Conservation (phyloP, 352 stramenopile species). For the Phytophthora constricta region DNA sequence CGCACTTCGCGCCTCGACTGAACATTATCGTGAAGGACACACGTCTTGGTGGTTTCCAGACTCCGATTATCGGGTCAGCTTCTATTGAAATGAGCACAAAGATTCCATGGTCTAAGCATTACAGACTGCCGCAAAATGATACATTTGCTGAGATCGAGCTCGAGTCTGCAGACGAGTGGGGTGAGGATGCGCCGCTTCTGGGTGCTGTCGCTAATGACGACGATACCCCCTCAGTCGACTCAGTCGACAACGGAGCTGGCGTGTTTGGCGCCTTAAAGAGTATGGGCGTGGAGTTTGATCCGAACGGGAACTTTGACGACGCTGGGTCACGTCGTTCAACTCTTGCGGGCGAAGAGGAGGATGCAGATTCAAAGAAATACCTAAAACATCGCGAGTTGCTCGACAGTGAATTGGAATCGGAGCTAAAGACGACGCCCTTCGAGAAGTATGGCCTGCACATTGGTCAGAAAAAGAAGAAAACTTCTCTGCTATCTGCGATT, state of each 20-base stretch:
- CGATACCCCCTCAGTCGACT: constrained; percentile 41
- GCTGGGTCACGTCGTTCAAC: constrained; percentile 60
- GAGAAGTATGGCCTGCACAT: constrained; percentile 89
- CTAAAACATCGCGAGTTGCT: constrained; percentile 77
- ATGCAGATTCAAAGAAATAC: constrained; percentile 76
- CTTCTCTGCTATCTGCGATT: constrained; percentile 61
- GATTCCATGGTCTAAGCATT: constrained; percentile 85
- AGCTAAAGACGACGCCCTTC: constrained; percentile 88
- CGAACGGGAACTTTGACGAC: constrained; percentile 66
- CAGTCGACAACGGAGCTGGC: constrained; percentile 78
- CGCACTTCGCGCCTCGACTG: constrained; percentile 87
- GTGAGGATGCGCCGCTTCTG: constrained; percentile 62
- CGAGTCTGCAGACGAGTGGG: constrained; percentile 62
- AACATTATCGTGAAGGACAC: constrained; percentile 93
- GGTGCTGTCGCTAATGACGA: constrained; percentile 28
- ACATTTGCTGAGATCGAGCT: constrained; percentile 73
- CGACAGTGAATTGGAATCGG: constrained; percentile 69
- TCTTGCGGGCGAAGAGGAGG: constrained; percentile 58
- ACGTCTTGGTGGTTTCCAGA: constrained; percentile 86
- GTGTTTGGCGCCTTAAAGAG: constrained; percentile 88
- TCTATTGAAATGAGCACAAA: constrained; percentile 88
- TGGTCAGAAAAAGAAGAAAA: constrained; percentile 81
- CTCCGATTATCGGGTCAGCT: constrained; percentile 81
- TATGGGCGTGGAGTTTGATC: constrained; percentile 84
- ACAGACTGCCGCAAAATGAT: constrained; percentile 71